Evolutionary conservation across 1,284 basidiomycete species (phyloP).

Genomic region (Exsudoporus floridanus): DNA sequence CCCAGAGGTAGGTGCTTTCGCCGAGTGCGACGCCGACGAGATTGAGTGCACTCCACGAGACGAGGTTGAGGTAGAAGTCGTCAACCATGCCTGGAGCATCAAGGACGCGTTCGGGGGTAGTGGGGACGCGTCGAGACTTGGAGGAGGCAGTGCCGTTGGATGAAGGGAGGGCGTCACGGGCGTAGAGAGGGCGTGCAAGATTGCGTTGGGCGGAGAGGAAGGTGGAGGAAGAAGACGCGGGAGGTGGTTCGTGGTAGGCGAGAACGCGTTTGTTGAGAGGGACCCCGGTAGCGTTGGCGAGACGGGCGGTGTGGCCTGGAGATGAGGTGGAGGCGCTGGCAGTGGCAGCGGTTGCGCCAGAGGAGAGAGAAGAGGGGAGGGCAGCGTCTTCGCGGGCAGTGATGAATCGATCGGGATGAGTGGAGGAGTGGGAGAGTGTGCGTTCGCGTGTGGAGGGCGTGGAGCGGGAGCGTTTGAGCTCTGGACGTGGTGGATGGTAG

Average conservation of each 20-base stretch:
- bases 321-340: slow-evolving; percentile 38
- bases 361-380: slow-evolving; percentile 60
- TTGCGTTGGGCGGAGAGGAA: slow-evolving; percentile 72
- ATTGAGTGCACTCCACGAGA: slow-evolving; percentile 89
- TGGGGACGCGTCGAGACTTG: slow-evolving; percentile 78
- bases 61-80: slow-evolving; percentile 96
- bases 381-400: slow-evolving; percentile 60
- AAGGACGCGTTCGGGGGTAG: slow-evolving; percentile 84
- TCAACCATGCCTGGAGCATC: slow-evolving; percentile 95
- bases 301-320: slow-evolving; percentile 72
- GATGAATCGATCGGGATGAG: slow-evolving; percentile 71
- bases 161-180: slow-evolving; percentile 59
- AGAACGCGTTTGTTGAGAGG: slow-evolving; percentile 73
- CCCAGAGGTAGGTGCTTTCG: slow-evolving; percentile 88
- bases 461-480: slow-evolving; percentile 70
- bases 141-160: slow-evolving; percentile 61
- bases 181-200: slow-evolving; percentile 70
- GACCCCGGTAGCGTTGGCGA: slow-evolving; percentile 71
- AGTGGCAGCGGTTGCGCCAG: slow-evolving; percentile 53
- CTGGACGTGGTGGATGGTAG: slow-evolving; percentile 54
- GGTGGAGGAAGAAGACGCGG: slow-evolving; percentile 63
- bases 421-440: slow-evolving; percentile 35
- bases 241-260: slow-evolving; percentile 76
- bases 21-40: slow-evolving; percentile 86
- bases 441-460: slow-evolving; percentile 52